phyloP scores from a whole-genome alignment of 345 rosid genomes.

The Corchorus olitorius region DNA sequence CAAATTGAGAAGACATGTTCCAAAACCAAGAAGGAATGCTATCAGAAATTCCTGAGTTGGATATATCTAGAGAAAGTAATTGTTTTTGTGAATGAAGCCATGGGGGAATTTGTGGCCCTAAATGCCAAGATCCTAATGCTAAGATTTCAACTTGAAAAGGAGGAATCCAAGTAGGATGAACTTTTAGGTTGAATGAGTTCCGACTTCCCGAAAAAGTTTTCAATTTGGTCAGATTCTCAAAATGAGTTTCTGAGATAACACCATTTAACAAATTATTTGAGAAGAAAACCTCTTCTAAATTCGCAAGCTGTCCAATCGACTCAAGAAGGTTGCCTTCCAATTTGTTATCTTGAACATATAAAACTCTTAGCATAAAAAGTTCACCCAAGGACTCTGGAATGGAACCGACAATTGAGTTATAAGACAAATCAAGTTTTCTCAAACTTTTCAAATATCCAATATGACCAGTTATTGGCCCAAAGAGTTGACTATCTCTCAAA shows the following conservation, averaged over 20 bases:
- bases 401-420: background rate
- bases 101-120: background rate
- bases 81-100: slow-evolving; percentile 43
- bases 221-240: background rate
- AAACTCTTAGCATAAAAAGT: background rate
- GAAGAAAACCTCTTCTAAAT: slow-evolving; percentile 31
- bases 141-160: background rate
- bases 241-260: slow-evolving; percentile 40
- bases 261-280: background rate
- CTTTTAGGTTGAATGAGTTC: background rate
- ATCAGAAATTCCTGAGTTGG: slow-evolving; percentile 44
- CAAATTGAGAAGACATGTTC: slow-evolving; percentile 32
- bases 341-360: slow-evolving; percentile 46
- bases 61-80: slow-evolving; percentile 36
- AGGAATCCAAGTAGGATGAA: background rate
- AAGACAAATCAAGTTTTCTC: background rate
- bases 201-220: background rate
- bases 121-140: background rate
- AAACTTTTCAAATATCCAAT: background rate
- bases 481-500: background rate
- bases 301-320: slow-evolving; percentile 41
- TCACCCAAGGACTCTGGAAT: background rate
- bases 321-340: slow-evolving; percentile 43
- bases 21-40: slow-evolving; percentile 43
- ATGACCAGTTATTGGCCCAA: no score